Evolutionary conservation across 768 basidiomycete genomes (phyloP).

Genomic region (Cantharellus anzutake): DNA sequence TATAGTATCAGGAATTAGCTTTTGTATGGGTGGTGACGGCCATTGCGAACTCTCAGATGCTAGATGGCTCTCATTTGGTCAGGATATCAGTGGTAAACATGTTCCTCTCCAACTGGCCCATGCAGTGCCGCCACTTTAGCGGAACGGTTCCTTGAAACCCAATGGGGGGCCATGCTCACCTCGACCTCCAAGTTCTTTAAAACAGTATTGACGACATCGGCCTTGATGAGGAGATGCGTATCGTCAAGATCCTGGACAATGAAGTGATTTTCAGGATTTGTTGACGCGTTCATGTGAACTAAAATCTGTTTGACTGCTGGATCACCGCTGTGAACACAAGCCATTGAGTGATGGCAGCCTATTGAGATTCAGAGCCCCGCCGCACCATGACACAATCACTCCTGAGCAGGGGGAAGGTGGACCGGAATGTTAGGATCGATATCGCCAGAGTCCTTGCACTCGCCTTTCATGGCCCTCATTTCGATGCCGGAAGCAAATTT

Average conservation of each 20-base stretch:
- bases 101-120: slow-evolving; percentile 61
- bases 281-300: slow-evolving; percentile 50
- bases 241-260: slow-evolving; percentile 81
- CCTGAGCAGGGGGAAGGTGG: not conserved
- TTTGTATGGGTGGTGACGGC: not conserved
- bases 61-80: not conserved
- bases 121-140: not conserved
- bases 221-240: slow-evolving; percentile 63
- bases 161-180: slow-evolving; percentile 23
- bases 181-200: slow-evolving; percentile 54
- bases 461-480: slow-evolving; percentile 5
- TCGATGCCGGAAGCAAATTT: not conserved
- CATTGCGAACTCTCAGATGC: not conserved
- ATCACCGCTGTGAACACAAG: slow-evolving; percentile 31
- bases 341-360: no score
- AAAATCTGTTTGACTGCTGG: slow-evolving; percentile 81
- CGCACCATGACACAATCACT: not conserved
- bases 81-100: slow-evolving; percentile 28
- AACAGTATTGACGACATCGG: slow-evolving; percentile 61
- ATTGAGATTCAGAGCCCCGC: not conserved
- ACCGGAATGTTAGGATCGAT: not conserved
- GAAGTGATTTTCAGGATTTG: slow-evolving; percentile 22
- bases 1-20: not conserved
- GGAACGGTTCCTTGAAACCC: not conserved
- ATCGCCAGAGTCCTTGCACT: not conserved